Conservation (phyloP, 148 eudicot species). For the Beta vulgaris region DNA sequence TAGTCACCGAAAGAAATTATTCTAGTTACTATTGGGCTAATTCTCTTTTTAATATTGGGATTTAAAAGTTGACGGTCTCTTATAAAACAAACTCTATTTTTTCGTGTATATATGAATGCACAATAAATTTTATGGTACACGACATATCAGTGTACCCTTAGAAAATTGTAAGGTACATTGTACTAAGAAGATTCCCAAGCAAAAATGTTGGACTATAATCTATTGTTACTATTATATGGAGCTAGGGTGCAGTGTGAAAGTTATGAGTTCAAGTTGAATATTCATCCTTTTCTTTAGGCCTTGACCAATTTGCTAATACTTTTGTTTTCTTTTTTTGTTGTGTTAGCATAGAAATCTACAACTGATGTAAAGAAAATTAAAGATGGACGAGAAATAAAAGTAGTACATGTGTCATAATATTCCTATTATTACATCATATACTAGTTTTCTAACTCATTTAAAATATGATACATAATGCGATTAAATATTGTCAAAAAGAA, state of each 20-base stretch:
- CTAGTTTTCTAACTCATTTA: too few relatives aligned
- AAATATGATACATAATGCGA: too few relatives aligned
- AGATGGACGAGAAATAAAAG: too few relatives aligned
- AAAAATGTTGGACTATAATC: background rate
- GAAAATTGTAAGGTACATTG: background rate
- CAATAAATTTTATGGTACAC: background rate
- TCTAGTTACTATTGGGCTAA: too few relatives aligned
- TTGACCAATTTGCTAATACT: background rate
- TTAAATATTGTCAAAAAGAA: too few relatives aligned
- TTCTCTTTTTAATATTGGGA: too few relatives aligned
- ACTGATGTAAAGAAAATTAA: background rate
- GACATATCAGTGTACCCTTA: background rate
- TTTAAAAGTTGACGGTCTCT: too few relatives aligned
- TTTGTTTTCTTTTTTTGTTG: background rate
- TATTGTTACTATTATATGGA: background rate
- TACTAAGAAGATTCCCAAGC: background rate
- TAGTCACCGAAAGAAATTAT: too few relatives aligned
- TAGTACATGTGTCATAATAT: too few relatives aligned
- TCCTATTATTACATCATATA: too few relatives aligned
- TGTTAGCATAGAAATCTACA: background rate
- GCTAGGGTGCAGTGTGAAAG: background rate
- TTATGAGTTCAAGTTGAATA: background rate
- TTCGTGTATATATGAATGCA: background rate
- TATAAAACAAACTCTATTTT: too few relatives aligned
- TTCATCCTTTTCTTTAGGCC: background rate